Percentiles rank a stretch among this genome's conserved stretches.
Conservation (phyloP, 768 basidiomycete species). For the Tephrocybe rancida region DNA sequence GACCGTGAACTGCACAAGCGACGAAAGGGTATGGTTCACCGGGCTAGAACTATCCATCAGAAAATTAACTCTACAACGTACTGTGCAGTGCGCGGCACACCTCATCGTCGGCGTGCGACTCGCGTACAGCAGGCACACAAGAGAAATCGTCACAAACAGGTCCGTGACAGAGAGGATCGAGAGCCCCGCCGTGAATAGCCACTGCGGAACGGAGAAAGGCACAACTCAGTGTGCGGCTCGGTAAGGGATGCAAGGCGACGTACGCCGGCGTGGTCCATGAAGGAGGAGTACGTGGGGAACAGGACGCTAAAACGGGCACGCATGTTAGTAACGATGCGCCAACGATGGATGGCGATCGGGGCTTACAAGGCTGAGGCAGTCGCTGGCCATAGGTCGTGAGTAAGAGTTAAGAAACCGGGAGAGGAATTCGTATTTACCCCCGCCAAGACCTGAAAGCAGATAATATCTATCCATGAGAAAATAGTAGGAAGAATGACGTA, state of each 20-base stretch:
- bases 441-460: neutral
- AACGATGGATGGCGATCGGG: neutral
- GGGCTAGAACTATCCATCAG: neutral
- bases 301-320: neutral
- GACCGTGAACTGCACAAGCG: conserved; percentile 7
- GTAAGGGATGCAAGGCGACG: neutral
- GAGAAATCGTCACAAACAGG: conserved; percentile 2
- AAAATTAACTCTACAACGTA: neutral
- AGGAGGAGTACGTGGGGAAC: conserved; percentile 7
- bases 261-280: conserved; percentile 4
- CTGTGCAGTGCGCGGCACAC: neutral
- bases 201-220: neutral
- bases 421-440: neutral
- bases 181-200: conserved; percentile 8
- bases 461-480: neutral
- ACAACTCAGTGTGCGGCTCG: neutral
- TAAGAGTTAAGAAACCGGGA: neutral
- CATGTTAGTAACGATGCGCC: neutral
- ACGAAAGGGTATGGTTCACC: neutral
- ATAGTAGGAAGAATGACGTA: neutral
- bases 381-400: neutral
- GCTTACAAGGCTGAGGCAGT: conserved; percentile 7
- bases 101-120: conserved; percentile 9
- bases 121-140: conserved; percentile 4
- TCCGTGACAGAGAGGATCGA: conserved; percentile 4